These are phyloP conservation scores for Claviceps maximensis DNA, from an alignment of 2,329 filamentous ascomycete genomes.

Conservation along the genomic window DNA sequence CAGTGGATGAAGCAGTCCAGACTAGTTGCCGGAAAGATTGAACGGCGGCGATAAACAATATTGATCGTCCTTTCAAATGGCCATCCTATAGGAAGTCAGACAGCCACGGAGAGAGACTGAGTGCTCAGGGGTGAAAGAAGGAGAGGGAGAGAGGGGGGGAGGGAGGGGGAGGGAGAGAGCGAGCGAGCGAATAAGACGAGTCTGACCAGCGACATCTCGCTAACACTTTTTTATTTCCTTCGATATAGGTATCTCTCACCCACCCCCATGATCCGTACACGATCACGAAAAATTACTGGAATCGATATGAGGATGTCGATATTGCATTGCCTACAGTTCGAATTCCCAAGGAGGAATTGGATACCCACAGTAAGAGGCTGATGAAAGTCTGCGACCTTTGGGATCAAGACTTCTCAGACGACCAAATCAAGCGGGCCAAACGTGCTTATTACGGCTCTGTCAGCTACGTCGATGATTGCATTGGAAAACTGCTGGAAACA, in stretches of 20 bases:
- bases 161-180: not conserved
- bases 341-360: slow-evolving; percentile 69
- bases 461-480: slow-evolving; percentile 86
- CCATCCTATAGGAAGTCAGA: too few relatives aligned
- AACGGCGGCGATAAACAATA: too few relatives aligned
- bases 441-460: slow-evolving; percentile 88
- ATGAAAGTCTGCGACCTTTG: slow-evolving; percentile 78
- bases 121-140: not conserved
- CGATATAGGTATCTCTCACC: slow-evolving; percentile 64
- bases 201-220: not conserved
- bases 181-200: too few relatives aligned
- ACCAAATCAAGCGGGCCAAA: slow-evolving; percentile 73
- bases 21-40: too few relatives aligned
- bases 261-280: slow-evolving; percentile 94
- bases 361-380: slow-evolving; percentile 75
- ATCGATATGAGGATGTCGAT: slow-evolving; percentile 77
- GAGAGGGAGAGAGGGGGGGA: not conserved
- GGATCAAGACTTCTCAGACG: slow-evolving; percentile 70
- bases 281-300: slow-evolving; percentile 89
- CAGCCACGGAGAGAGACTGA: not conserved
- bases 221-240: not conserved
- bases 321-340: slow-evolving; percentile 69
- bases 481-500: slow-evolving; percentile 67
- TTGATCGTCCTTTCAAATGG: too few relatives aligned
- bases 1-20: too few relatives aligned